Conservation (phyloP, 2,329 filamentous ascomycete genomes). For the Aspergillus pseudonomiae region DNA sequence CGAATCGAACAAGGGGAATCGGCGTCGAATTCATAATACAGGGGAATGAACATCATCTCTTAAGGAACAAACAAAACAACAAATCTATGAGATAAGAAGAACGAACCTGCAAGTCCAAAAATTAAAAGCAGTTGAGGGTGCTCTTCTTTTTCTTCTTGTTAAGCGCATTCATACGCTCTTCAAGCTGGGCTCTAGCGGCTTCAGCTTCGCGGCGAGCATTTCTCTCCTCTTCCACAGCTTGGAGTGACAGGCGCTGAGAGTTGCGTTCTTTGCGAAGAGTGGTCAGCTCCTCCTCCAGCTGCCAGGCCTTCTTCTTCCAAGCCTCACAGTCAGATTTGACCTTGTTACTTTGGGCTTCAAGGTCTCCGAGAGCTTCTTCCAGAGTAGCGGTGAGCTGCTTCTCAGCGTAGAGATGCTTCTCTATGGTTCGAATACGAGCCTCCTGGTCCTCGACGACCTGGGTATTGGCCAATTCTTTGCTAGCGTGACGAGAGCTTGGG, state of each 20-base stretch:
- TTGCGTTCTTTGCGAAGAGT: conserved; percentile 61
- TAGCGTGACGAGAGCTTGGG: conserved; percentile 70
- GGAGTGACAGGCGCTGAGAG: conserved; percentile 67
- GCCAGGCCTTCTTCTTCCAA: conserved; percentile 83
- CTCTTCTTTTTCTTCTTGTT: conserved; percentile 93
- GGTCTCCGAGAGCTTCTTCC: conserved; percentile 91
- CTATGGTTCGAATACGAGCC: conserved; percentile 88
- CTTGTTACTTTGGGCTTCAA: conserved; percentile 89
- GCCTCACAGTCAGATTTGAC: conserved; percentile 86
- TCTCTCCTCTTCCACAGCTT: conserved; percentile 94
- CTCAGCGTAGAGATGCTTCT: conserved; percentile 94
- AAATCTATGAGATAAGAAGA: conserved; percentile 13
- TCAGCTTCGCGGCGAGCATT: conserved; percentile 90
- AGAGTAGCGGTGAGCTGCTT: conserved; percentile 94
- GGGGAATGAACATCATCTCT: conserved; percentile 23
- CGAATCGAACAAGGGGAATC: conserved; percentile 22
- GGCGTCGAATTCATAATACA: conserved; percentile 32
- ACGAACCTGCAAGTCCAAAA: neutral
- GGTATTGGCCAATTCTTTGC: conserved; percentile 76
- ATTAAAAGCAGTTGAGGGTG: conserved; percentile 95
- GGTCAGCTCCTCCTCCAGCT: conserved; percentile 67
- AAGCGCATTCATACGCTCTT: conserved; percentile 91
- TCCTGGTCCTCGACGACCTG: conserved; percentile 96
- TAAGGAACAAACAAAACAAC: conserved; percentile 12
- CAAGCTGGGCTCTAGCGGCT: conserved; percentile 81